Conservation (phyloP, 73 alveolate genomes). For the Stentor coeruleus region DNA sequence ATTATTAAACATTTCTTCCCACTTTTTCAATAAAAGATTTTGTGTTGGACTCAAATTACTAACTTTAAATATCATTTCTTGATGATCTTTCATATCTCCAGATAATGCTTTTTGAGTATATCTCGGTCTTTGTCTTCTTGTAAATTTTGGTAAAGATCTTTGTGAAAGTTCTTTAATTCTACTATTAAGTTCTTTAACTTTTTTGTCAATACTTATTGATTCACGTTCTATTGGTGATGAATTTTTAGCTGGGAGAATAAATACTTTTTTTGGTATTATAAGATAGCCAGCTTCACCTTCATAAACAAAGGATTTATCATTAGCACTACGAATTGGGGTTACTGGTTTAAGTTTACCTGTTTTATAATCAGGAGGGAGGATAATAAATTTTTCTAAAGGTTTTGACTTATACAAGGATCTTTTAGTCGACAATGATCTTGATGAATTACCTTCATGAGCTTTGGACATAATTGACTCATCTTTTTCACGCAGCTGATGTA, state of each 20-base stretch:
- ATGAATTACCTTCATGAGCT: not conserved
- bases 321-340: not conserved
- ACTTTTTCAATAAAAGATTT: too few relatives aligned
- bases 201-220: not conserved
- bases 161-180: not conserved
- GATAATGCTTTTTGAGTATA: not conserved
- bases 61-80: too few relatives aligned
- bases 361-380: not conserved
- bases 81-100: not conserved
- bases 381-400: constrained; percentile 2
- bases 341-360: not conserved
- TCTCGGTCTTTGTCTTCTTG: not conserved
- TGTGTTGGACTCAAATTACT: too few relatives aligned
- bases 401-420: not conserved
- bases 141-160: not conserved
- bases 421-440: not conserved
- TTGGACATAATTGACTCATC: not conserved
- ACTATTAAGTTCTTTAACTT: not conserved
- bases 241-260: not conserved
- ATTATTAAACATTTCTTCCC: too few relatives aligned
- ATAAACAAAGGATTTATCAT: not conserved
- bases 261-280: not conserved
- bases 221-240: not conserved
- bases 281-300: not conserved
- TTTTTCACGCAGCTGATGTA: not conserved